These are phyloP conservation scores for Heliocybe sulcata DNA, from an alignment of 1,284 basidiomycete species.

Conservation along the genomic window DNA sequence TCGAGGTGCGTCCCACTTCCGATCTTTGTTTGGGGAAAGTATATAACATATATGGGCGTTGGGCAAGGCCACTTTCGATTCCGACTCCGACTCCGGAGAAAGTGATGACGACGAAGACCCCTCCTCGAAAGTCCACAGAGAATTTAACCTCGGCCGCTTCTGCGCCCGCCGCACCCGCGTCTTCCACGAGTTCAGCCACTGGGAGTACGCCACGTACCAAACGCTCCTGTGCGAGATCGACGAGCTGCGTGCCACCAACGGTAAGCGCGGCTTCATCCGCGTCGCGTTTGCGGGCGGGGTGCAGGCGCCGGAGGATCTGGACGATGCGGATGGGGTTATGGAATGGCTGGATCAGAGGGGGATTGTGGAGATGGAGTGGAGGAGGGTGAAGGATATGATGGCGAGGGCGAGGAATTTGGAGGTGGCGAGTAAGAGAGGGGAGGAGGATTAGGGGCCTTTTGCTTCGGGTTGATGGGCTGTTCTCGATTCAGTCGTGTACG, in stretches of 20 bases:
- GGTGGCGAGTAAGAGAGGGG: slow-evolving; percentile 36
- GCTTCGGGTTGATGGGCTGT: too few species aligned
- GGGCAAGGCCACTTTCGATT: slow-evolving; percentile 10
- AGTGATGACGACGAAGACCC: slow-evolving; percentile 26
- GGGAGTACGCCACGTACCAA: slow-evolving; percentile 68
- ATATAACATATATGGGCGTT: too few species aligned
- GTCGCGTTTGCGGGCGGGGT: slow-evolving; percentile 46
- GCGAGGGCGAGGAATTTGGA: slow-evolving; percentile 63
- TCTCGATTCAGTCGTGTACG: too few species aligned
- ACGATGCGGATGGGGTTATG: slow-evolving; percentile 69
- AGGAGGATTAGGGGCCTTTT: slow-evolving; percentile 16
- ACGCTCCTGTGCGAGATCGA: slow-evolving; percentile 48
- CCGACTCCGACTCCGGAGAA: slow-evolving; percentile 21
- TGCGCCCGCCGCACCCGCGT: slow-evolving; percentile 63
- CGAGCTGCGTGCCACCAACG: slow-evolving; percentile 25
- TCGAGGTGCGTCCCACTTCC: slow-evolving; percentile 31
- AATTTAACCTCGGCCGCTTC: slow-evolving; percentile 63
- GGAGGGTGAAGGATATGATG: slow-evolving; percentile 62
- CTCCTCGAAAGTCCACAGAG: slow-evolving; percentile 14
- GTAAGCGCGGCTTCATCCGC: slow-evolving; percentile 39
- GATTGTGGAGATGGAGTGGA: slow-evolving; percentile 63
- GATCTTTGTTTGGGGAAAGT: slow-evolving; percentile 3
- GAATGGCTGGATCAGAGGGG: slow-evolving; percentile 75
- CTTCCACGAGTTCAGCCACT: slow-evolving; percentile 76
- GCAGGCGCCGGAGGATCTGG: slow-evolving; percentile 53